Percentiles rank a stretch among this genome's conserved stretches.
These are phyloP conservation scores for Skeletonema potamos DNA, from an alignment of 108 stramenopile species.

Conservation along the genomic window DNA sequence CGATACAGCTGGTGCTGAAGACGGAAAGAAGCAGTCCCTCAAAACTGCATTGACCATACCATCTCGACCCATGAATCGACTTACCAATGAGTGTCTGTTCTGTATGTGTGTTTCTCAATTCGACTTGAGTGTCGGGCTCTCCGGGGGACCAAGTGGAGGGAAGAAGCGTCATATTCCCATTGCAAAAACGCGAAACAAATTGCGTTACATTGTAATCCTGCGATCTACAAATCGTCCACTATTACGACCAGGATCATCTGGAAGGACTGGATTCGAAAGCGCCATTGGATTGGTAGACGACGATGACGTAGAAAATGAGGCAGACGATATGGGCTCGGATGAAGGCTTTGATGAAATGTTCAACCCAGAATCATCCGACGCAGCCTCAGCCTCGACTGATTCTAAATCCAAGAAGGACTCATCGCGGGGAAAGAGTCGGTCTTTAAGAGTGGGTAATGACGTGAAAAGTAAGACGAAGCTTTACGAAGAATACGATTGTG, in stretches of 20 bases:
- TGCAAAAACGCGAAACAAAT: constrained; percentile 65
- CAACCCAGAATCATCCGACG: constrained; percentile 32
- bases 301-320: constrained; percentile 27
- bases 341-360: constrained; percentile 51
- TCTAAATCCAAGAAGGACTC: constrained; percentile 6
- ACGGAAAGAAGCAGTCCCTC: not conserved
- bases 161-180: constrained; percentile 47
- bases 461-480: not conserved
- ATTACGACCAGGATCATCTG: constrained; percentile 23
- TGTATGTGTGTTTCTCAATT: constrained; percentile 44
- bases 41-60: not conserved
- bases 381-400: not conserved
- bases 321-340: constrained; percentile 43
- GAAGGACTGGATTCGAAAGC: constrained; percentile 8
- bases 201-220: constrained; percentile 68
- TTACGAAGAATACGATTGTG: constrained; percentile 34
- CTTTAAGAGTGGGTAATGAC: constrained; percentile 12
- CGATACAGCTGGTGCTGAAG: constrained; percentile 1
- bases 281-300: constrained; percentile 30
- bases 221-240: constrained; percentile 75
- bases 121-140: constrained; percentile 32
- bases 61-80: constrained; percentile 21
- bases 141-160: constrained; percentile 37
- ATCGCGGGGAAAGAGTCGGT: constrained; percentile 9
- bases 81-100: constrained; percentile 45